phyloP scores from a whole-genome alignment of 2,329 filamentous ascomycete species.

The Fusarium algeriense region DNA sequence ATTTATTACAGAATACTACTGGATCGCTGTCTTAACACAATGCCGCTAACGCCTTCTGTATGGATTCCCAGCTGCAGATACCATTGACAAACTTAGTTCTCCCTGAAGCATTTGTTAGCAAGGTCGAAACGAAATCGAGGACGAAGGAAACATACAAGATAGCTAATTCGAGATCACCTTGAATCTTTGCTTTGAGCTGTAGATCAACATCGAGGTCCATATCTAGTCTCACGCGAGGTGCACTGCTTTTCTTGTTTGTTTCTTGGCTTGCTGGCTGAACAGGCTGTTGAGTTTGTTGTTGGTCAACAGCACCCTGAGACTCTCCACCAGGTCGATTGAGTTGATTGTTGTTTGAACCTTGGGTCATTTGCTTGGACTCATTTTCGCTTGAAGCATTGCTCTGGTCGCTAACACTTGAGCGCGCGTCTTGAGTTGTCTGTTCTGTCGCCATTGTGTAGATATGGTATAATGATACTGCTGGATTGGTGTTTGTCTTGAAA shows the following conservation, averaged over 20 bases:
- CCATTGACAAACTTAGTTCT: neutral
- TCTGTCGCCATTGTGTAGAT: conserved; percentile 3
- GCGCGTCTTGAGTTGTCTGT: neutral
- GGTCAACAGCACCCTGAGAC: neutral
- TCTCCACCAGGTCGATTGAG: neutral
- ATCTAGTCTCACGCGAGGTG: conserved; percentile 24
- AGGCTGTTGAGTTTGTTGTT: neutral
- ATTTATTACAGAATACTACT: no score
- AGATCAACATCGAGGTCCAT: conserved; percentile 33
- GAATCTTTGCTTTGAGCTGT: conserved; percentile 28
- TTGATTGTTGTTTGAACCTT: neutral
- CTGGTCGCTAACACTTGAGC: neutral
- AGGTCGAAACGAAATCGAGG: fast-evolving
- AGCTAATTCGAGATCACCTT: conserved; percentile 24
- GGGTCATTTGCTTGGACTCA: neutral
- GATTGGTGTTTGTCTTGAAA: no score
- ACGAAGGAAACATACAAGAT: neutral
- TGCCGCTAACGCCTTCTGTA: no score
- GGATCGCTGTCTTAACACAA: no score
- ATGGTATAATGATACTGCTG: fast-evolving
- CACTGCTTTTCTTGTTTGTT: conserved; percentile 15
- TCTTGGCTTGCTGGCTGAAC: neutral
- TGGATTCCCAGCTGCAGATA: no score
- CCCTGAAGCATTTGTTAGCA: neutral
- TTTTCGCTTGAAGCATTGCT: neutral